Evolutionary conservation across 371 early-diverging fungal genomes (phyloP).

Genomic region (Mortierella polycephala): DNA sequence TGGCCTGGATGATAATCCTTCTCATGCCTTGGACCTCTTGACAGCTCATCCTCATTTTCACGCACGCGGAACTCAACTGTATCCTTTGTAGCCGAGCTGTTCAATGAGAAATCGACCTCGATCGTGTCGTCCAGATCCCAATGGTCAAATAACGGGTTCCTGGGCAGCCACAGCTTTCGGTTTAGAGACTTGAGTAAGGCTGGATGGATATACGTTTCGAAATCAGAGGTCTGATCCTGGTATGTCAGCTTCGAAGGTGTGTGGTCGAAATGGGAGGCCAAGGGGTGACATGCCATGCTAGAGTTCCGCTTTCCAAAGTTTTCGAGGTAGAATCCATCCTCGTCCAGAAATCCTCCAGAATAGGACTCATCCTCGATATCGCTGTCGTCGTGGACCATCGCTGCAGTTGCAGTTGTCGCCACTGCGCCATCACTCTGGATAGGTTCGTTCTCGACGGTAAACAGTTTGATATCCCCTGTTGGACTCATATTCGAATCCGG

Average conservation of each 20-base stretch:
- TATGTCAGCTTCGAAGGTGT: slow-evolving; percentile 23
- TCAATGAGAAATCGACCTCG: slow-evolving; percentile 49
- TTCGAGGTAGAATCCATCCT: slow-evolving; percentile 29
- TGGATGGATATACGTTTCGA: slow-evolving; percentile 57
- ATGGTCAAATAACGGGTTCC: slow-evolving; percentile 48
- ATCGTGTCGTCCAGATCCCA: slow-evolving; percentile 53
- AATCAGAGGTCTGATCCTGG: slow-evolving; percentile 47
- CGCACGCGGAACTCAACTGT: slow-evolving; percentile 21
- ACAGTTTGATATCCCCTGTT: slow-evolving; percentile 26
- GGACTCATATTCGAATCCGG: slow-evolving; percentile 7
- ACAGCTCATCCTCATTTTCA: slow-evolving; percentile 8
- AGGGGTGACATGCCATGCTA: neutral
- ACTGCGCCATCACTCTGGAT: neutral
- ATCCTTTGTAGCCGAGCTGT: slow-evolving; percentile 24
- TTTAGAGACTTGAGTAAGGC: slow-evolving; percentile 54
- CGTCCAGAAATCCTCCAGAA: slow-evolving; percentile 28
- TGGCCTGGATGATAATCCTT: neutral
- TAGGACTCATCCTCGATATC: neutral
- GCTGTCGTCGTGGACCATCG: neutral
- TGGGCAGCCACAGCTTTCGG: slow-evolving; percentile 57
- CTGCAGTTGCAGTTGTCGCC: neutral
- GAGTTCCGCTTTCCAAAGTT: slow-evolving; percentile 4
- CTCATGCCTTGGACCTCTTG: neutral
- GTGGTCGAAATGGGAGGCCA: slow-evolving; percentile 46
- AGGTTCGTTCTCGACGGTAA: slow-evolving; percentile 21